Base-by-base conservation (phyloP, 805 yeast genomes). In the Cyberlindnera euphorbiae region DNA sequence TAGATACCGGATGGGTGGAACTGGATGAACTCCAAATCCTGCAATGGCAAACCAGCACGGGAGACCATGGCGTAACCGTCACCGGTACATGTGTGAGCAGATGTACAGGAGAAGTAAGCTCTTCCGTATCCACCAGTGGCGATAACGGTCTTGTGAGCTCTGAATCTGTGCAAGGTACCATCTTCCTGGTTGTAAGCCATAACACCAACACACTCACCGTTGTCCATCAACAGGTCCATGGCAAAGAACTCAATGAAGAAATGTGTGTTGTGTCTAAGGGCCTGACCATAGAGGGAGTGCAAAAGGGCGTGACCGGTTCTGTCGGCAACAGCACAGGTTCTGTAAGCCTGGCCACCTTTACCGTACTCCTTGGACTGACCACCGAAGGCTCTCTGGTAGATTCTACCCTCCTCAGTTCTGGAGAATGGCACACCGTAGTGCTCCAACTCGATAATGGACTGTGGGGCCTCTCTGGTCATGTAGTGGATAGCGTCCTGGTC, bases 71-170 rank as follows among this genome's bases (percentile, higher is more conserved):
- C 98, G 58, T 73, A 79, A 63, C 98, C 98, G 65, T 90, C 98
- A 73, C 98, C 98, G 38, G 98, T 90, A 78, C 98, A 90, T 42
- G 98, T 93, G 73, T 90, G 98, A 35, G 97, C 97, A 42, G 97
- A 89, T 46, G 98, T 90, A 75, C 97, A 90, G 11, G 96, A 85
- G 79, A 93, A 93, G 75, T 90, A 90, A 47, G 97, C 88, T 69
- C 98, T 82, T 44, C 98, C 98, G 65, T 84, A 90, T 39, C 98
- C 98, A 72, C 98, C 98, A 40, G 98, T 93, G 55, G 98, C 98
- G 50, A 90, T 79, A 46, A 90, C 82, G 39, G 98, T 90, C 67
- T 83, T 85, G 69, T 90, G 96, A 41, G 97, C 89, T 65, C 93
- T 82, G 77, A 90, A 93, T 69, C 98, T 79, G 71, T 90, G 98